Evolutionary conservation across 345 rosid species (phyloP), one percentile per base, ranked within the genome.

Genomic region (Eucalyptus marginata): DNA sequence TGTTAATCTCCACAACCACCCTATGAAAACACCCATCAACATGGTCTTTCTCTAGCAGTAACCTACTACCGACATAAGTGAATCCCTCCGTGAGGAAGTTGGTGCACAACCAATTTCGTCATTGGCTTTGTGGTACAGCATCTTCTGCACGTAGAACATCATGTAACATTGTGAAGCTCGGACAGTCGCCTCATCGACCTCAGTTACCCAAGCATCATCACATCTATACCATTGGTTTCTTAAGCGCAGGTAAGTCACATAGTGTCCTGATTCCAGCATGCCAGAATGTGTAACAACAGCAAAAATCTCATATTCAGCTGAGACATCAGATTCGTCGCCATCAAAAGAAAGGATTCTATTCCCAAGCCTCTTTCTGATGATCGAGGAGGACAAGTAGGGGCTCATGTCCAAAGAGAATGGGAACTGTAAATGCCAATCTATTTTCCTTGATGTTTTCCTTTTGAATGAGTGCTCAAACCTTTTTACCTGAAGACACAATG

Each of bases 141-240:
- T 94, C 91, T 97, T 96, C 92, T 96, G 99, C 49, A 93, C 98
- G 90, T 97, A 97, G 90, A 97, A 96, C 90, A 93, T 89, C 99
- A 97, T 96, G 88, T 97, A 97, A 49, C 98, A 96, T 87, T 97
- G 97, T 44, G 98, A 96, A 88, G 96, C 95, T 92, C 99, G 94
- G 86, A 97, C 99, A 47, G 92, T 91, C 59, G 92, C 94, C 89
- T 97, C 99, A 89, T 97, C 97, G 50, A 97, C 99, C 93, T 93
- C 97, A 50, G 91, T 95, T 91, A 96, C 91, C 99, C 99, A 97
- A 29, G 99, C 95, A 88, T 97, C 99, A 49, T 97, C 99, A 87
- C 99, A 97, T 94, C 87, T 96, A 92, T 97, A 97, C 99, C 99
- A 97, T 91, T 93, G 92, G 87, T 95, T 93, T 89, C 94, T 90